A percentile compares a stretch with the other conserved stretches of the same genome.
Evolutionary conservation across 129 eudicot species (phyloP).

Genomic region (Flaveria linearis): DNA sequence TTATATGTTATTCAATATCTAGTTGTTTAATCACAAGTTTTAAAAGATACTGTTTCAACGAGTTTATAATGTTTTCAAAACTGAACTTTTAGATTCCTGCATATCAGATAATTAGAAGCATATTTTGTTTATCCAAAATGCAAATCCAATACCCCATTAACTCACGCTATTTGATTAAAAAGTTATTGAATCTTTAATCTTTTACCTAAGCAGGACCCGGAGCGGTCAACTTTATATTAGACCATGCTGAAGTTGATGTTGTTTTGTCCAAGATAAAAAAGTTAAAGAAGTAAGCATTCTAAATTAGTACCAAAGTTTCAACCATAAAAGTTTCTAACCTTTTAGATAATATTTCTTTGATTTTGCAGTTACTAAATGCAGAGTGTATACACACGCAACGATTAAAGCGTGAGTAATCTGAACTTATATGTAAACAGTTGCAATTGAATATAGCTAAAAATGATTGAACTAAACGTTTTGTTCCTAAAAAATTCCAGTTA

Average conservation of each 20-base stretch:
- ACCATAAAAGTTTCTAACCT: not conserved
- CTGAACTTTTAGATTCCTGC: not conserved
- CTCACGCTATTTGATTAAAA: not conserved
- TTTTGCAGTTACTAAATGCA: slow-evolving; percentile 71
- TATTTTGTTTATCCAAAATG: slow-evolving; percentile 2
- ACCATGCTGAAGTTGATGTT: slow-evolving; percentile 89
- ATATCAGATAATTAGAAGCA: not conserved
- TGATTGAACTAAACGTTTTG: not conserved
- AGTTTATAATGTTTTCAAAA: not conserved
- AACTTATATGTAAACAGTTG: slow-evolving; percentile 11
- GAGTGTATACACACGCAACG: slow-evolving; percentile 77
- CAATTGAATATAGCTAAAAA: not conserved
- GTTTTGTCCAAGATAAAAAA: slow-evolving; percentile 84
- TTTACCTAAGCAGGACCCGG: slow-evolving; percentile 59
- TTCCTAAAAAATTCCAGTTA: slow-evolving; percentile 50
- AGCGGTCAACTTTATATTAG: slow-evolving; percentile 77
- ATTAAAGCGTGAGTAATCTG: slow-evolving; percentile 59
- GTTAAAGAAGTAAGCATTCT: slow-evolving; percentile 68
- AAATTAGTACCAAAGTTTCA: slow-evolving; percentile 1
- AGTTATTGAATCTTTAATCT: not conserved
- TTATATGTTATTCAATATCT: not conserved
- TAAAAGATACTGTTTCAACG: not conserved
- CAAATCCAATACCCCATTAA: not conserved
- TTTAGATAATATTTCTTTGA: slow-evolving; percentile 10
- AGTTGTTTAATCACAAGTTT: not conserved